A percentile compares a stretch with the other conserved stretches of the same genome.
Conservation (phyloP, 805 yeast genomes). For the Saccharomycopsis fermentans region DNA sequence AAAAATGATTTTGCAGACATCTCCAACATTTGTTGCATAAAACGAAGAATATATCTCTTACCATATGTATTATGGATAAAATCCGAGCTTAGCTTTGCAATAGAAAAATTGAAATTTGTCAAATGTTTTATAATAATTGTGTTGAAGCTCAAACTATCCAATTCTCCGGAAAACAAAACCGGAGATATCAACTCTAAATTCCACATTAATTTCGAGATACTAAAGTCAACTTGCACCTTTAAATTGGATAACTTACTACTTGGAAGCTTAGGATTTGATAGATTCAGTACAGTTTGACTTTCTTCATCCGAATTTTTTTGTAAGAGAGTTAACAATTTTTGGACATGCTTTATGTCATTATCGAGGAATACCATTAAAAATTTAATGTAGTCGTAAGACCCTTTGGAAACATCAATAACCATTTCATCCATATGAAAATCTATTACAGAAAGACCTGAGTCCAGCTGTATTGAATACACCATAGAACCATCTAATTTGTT, state of each 20-base stretch:
- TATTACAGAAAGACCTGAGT: neutral
- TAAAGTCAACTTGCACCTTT: neutral
- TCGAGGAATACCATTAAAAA: conserved; percentile 2
- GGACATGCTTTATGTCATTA: conserved; percentile 2
- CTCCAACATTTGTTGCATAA: neutral
- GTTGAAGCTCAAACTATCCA: neutral
- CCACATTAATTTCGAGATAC: neutral
- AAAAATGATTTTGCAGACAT: neutral
- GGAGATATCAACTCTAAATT: conserved; percentile 15
- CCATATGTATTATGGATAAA: conserved; percentile 16
- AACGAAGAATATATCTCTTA: conserved; percentile 9
- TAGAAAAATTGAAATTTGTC: neutral
- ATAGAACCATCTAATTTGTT: neutral
- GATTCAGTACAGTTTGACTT: no score
- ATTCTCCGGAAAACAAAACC: conserved; percentile 4
- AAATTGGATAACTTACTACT: neutral
- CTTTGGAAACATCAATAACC: neutral
- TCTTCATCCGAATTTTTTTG: neutral
- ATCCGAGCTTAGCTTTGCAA: neutral
- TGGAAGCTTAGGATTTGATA: neutral
- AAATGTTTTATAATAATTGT: neutral
- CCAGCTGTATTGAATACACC: neutral
- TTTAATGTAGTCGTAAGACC: conserved; percentile 9
- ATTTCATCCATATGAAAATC: neutral
- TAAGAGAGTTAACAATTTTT: neutral